phyloP scores from a whole-genome alignment of 1,139 yeast genomes.

The Debaryomyces sp. region DNA sequence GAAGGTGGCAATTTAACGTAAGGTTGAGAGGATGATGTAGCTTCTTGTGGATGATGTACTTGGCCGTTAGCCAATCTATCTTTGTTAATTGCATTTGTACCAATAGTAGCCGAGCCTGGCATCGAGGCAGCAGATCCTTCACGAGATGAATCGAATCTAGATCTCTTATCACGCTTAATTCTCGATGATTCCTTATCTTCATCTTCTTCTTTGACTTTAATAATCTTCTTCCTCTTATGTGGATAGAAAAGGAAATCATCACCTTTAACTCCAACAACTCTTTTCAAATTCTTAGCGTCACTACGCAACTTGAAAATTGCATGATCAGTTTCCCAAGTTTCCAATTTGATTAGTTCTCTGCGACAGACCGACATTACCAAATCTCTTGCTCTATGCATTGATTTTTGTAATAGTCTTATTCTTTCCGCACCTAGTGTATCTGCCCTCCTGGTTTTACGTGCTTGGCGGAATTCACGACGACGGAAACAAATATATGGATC shows the following conservation, averaged over 20 bases:
- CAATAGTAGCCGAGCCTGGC: slow-evolving; percentile 12
- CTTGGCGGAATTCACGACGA: slow-evolving; percentile 93
- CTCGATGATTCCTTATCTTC: slow-evolving; percentile 32
- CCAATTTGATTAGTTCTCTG: slow-evolving; percentile 68
- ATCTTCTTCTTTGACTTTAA: slow-evolving; percentile 40
- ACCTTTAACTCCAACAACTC: slow-evolving; percentile 74
- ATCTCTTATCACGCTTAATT: slow-evolving; percentile 27
- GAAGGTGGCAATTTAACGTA: slow-evolving; percentile 88
- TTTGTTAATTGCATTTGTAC: slow-evolving; percentile 18
- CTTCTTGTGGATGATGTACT: slow-evolving; percentile 22
- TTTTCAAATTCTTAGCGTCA: slow-evolving; percentile 70
- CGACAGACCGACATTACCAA: slow-evolving; percentile 71
- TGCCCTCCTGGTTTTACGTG: slow-evolving; percentile 93
- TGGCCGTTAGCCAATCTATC: slow-evolving; percentile 18
- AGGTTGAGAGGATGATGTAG: slow-evolving; percentile 59
- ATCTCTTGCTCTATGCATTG: slow-evolving; percentile 75
- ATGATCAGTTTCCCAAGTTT: slow-evolving; percentile 59
- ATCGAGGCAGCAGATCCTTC: slow-evolving; percentile 19
- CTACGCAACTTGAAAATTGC: slow-evolving; percentile 72
- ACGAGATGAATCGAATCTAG: slow-evolving; percentile 22
- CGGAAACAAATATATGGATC: slow-evolving; percentile 97
- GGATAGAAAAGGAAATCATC: slow-evolving; percentile 85
- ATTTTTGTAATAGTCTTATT: slow-evolving; percentile 71
- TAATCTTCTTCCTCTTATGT: slow-evolving; percentile 71
- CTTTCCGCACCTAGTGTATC: slow-evolving; percentile 91